Evolutionary conservation across 2,329 filamentous ascomycete genomes (phyloP).

Genomic region (Chaetomium strumarium): DNA sequence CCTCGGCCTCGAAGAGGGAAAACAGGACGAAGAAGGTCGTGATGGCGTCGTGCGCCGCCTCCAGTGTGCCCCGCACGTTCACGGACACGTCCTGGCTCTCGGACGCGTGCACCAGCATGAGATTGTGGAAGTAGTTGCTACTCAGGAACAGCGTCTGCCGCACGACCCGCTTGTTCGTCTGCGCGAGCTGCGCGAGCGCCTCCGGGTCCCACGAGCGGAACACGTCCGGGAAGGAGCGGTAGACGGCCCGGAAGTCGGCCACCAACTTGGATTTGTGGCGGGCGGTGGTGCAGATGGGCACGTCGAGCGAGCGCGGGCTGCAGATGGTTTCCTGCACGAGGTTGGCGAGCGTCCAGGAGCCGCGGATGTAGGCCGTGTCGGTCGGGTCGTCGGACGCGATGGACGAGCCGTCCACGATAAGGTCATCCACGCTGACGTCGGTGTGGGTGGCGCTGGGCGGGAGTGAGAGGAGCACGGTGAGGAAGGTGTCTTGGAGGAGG

Average conservation of each 20-base stretch:
- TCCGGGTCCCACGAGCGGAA: slow-evolving; percentile 64
- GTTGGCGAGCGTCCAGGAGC: slow-evolving; percentile 74
- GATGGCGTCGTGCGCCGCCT: slow-evolving; percentile 71
- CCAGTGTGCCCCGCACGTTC: slow-evolving; percentile 64
- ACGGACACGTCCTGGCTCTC: slow-evolving; percentile 58
- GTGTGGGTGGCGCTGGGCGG: slow-evolving; percentile 74
- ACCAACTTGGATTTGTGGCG: slow-evolving; percentile 66
- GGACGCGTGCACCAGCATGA: slow-evolving; percentile 72
- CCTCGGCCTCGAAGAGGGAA: slow-evolving; percentile 61
- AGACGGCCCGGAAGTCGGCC: slow-evolving; percentile 63
- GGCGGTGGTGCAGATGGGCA: slow-evolving; percentile 63
- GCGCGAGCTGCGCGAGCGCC: slow-evolving; percentile 51
- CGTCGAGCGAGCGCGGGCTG: slow-evolving; percentile 65
- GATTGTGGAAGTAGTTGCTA: slow-evolving; percentile 77
- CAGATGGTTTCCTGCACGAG: slow-evolving; percentile 73
- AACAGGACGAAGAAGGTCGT: slow-evolving; percentile 69
- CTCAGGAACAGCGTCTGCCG: slow-evolving; percentile 72
- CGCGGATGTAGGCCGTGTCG: slow-evolving; percentile 65
- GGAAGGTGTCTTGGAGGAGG: slow-evolving; percentile 72
- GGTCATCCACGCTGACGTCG: slow-evolving; percentile 69
- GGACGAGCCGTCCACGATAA: slow-evolving; percentile 56
- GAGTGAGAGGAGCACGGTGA: slow-evolving; percentile 70
- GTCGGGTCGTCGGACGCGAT: slow-evolving; percentile 57
- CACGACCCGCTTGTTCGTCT: slow-evolving; percentile 58
- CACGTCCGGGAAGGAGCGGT: slow-evolving; percentile 64